Conservation (phyloP, 2,329 filamentous ascomycete genomes). For the Calonectria pteridis region DNA sequence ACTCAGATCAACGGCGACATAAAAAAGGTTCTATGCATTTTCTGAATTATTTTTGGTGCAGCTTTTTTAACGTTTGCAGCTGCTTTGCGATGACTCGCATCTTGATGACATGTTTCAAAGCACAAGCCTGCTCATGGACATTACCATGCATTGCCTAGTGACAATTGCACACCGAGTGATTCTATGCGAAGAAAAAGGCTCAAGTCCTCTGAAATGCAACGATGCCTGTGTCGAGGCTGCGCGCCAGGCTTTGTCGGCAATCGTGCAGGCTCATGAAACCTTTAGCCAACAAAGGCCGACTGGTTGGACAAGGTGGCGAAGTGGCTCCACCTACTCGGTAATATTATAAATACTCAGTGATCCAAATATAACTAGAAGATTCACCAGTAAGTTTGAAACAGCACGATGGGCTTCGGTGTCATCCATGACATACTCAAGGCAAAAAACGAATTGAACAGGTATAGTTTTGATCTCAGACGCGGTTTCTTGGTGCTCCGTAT, state of each 20-base stretch:
- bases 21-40: neutral
- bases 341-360: neutral
- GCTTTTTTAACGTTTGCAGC: neutral
- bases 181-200: neutral
- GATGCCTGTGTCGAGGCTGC: neutral
- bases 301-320: too few species aligned
- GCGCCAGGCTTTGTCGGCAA: neutral
- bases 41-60: neutral
- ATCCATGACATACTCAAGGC: neutral
- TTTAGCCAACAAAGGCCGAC: too few species aligned
- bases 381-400: neutral
- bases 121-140: neutral
- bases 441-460: neutral
- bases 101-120: neutral
- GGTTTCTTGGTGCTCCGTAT: neutral
- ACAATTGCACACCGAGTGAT: neutral
- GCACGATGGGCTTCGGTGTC: too few species aligned
- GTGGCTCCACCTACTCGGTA: neutral
- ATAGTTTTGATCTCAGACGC: neutral
- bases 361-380: neutral
- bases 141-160: neutral
- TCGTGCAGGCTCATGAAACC: neutral
- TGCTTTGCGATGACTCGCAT: neutral
- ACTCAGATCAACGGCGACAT: neutral
- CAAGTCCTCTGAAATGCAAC: neutral